Base-by-base conservation (phyloP, 225 moss, liverwort and hornwort genomes). In the Thuidium tamariscinum region DNA sequence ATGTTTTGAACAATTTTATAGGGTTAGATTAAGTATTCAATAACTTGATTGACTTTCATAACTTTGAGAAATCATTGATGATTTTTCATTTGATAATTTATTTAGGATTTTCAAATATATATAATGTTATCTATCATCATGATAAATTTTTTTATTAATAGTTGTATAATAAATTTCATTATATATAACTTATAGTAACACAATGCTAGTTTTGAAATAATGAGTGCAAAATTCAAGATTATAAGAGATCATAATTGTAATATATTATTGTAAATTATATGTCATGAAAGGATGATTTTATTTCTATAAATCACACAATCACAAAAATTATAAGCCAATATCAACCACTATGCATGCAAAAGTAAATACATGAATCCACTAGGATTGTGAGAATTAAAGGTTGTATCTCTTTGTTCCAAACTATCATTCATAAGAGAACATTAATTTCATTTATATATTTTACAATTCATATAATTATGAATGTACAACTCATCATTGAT, bases 401-500 rank as follows among this genome's bases (percentile, higher is more conserved):
- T 1, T 70, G 7, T 27, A 26, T 9, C 3, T 29, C 3, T 29
- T 71, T 71, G 5, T 29, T 71, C 3, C 17, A 71, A 8, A 44
- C 17, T 29, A 71, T 29, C 9, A 44, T 44, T 71, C 5, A 27
- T 0, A 69, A 69, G 1, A 41, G 5, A 3, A 69, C 27, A 71
- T 41, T 27, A 8, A 16, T 9, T 70, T 70, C 27, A 27, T 70
- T 42, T 26, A 27, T 12, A 27, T 70, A 41, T 26, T 26, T 4
- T 26, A 15, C 8, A 41, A 26, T 41, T 41, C 5, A 41, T 26
- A 4, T 69, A 26, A 26, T 42, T 70, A 70, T 70, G 41, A 26
- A 13, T 0, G 0, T 26, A 69, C 1, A 4, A 26, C 0, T 15
- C 23, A 41, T 69, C 8, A 69, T 41, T 3, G 1, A 41, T 15